These are phyloP conservation scores for Aspergillus nomiae DNA, from an alignment of 2,329 filamentous ascomycete species.

Conservation along the genomic window DNA sequence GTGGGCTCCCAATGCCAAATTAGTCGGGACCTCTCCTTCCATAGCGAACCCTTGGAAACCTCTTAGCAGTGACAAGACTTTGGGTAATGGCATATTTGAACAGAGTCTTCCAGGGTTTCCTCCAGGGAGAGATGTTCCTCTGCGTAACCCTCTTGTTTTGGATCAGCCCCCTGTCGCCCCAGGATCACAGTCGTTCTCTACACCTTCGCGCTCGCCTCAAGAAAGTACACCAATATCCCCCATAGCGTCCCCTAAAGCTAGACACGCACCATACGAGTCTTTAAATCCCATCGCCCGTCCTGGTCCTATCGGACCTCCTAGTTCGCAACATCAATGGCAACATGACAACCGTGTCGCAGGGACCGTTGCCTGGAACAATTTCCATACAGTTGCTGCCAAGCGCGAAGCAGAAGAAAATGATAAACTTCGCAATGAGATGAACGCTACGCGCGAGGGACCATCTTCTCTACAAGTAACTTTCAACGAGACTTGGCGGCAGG, in stretches of 20 bases:
- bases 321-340: conserved; percentile 37
- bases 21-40: conserved; percentile 35
- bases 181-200: conserved; percentile 33
- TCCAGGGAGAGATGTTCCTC: conserved; percentile 41
- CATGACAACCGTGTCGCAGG: conserved; percentile 30
- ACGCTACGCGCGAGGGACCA: conserved; percentile 38
- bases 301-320: conserved; percentile 50
- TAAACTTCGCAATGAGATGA: conserved; percentile 42
- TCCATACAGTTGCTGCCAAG: conserved; percentile 41
- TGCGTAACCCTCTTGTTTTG: conserved; percentile 44
- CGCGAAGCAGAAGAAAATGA: conserved; percentile 46
- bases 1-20: conserved; percentile 40
- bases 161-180: conserved; percentile 42
- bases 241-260: conserved; percentile 43
- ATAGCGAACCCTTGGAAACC: conserved; percentile 61
- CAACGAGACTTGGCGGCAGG: conserved; percentile 51
- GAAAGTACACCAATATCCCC: conserved; percentile 38
- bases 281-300: conserved; percentile 45
- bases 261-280: conserved; percentile 39
- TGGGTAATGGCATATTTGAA: conserved; percentile 67
- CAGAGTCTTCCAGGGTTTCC: conserved; percentile 53
- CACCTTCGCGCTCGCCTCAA: conserved; percentile 31
- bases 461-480: conserved; percentile 40
- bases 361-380: conserved; percentile 48
- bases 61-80: conserved; percentile 56